Conservation (phyloP, 805 yeast species). For the Candida quercuum region DNA sequence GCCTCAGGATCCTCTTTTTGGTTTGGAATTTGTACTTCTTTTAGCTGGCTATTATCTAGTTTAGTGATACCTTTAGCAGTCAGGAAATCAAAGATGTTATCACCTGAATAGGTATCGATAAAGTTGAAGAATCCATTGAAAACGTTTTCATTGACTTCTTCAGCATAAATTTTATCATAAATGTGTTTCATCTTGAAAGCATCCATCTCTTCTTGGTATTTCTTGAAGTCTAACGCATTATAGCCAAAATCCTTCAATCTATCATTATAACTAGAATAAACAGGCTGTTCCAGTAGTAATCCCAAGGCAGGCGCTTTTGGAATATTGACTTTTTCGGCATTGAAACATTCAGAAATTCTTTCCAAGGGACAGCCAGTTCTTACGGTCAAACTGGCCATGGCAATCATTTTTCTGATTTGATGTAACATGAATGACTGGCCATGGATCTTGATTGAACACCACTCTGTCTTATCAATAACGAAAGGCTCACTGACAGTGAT, state of each 20-base stretch:
- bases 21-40: conserved; percentile 20
- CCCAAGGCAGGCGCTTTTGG: conserved; percentile 99
- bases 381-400: conserved; percentile 83
- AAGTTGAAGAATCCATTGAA: conserved; percentile 89
- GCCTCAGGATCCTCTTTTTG: conserved; percentile 11
- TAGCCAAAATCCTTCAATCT: conserved; percentile 72
- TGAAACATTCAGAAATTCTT: conserved; percentile 75
- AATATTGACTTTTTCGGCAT: conserved; percentile 69
- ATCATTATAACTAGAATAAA: conserved; percentile 78
- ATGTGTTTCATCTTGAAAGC: conserved; percentile 83
- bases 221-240: conserved; percentile 63
- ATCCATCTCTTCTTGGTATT: conserved; percentile 66
- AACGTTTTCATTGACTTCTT: conserved; percentile 82
- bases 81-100: conserved; percentile 38
- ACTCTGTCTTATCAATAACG: conserved; percentile 88
- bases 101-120: conserved; percentile 75
- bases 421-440: conserved; percentile 98
- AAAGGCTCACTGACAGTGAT: conserved; percentile 83
- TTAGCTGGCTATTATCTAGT: conserved; percentile 10
- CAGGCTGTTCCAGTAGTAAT: conserved; percentile 83
- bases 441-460: conserved; percentile 94
- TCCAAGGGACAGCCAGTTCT: conserved; percentile 80
- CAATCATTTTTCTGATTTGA: conserved; percentile 96
- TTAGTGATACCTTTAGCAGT: conserved; percentile 36
- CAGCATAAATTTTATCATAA: conserved; percentile 87